Base-by-base conservation (phyloP, 139 green algal genomes). In the Tetradesmus lagerheimii region DNA sequence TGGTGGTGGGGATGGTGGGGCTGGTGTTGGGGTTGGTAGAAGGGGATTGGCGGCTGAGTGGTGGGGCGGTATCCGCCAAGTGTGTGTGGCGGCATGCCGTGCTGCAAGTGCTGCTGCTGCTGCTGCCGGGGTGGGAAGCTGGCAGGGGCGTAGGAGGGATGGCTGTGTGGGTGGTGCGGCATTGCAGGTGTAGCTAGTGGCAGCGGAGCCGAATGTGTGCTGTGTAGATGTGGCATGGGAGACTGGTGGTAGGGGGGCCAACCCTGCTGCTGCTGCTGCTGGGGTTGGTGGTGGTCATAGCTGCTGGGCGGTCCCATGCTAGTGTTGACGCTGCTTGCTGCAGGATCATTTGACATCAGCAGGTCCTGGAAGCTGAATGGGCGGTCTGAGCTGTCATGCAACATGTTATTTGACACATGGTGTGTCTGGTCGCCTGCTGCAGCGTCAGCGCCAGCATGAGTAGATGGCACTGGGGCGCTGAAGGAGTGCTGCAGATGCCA, bases 281-380 rank as follows among this genome's bases (percentile, higher is more conserved):
- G 57, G 45, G 12, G 15, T 8, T 31, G 57, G 20, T 71, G 57
- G 23, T 71, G 15, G 23, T 71, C 25, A 23, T 31, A 31, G 57
- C 47, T 5, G 14, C n/a, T n/a, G n/a, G n/a, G n/a, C n/a, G 16
- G 41, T 25, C 79, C 31, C 29, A 50, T 41, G 80, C 43, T 74
- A n/a, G 12, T 43, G 43, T 16, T 83, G 38, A 83, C 25, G 20
- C 0, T 53, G 77, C 35, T 25, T 34, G 37, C 37, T 16, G 79
- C 23, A 6, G 45, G 15, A n/a, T 86, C 80, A 71, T 86, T 47
- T 15, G 47, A 43, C 75, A 80, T n/a, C 45, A 86, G 14, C 27
- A 86, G 80, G 31, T 50, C 80, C 31, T 41, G 43, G 80, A 86
- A 86, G 31, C 45, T 71, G 45, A 67, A 67, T 5, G 23, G 20